Evolutionary conservation across 176 grass and related monocot species (phyloP).

Genomic region (Juncus effusus): DNA sequence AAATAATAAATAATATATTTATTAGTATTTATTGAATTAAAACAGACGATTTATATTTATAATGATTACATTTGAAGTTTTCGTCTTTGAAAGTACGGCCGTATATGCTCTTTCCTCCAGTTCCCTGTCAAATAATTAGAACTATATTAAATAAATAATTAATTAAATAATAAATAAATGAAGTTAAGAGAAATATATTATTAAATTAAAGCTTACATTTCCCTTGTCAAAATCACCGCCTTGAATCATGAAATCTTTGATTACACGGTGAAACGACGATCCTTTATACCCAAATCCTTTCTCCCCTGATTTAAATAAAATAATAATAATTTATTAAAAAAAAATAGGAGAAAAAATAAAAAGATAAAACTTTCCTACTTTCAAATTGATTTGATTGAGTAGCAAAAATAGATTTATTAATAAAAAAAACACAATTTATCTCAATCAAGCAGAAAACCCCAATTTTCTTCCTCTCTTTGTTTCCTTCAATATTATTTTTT

Average conservation of each 20-base stretch:
- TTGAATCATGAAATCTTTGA: conserved; percentile 98
- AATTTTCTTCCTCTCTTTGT: no score
- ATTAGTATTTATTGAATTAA: neutral
- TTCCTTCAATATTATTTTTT: no score
- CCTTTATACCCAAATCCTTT: conserved; percentile 93
- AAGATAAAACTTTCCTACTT: neutral
- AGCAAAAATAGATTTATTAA: no score
- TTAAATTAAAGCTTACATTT: conserved; percentile 49
- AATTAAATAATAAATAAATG: neutral
- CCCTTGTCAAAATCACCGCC: conserved; percentile 97
- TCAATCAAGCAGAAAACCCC: no score
- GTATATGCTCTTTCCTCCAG: conserved; percentile 95
- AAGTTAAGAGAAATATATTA: neutral
- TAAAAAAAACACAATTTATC: no score
- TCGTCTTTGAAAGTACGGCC: conserved; percentile 89
- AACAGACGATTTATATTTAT: neutral
- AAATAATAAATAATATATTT: conserved; percentile 10
- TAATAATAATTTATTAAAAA: neutral
- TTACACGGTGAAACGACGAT: conserved; percentile 81
- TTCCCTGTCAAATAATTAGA: conserved; percentile 49
- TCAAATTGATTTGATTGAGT: neutral
- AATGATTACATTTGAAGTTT: conserved; percentile 76
- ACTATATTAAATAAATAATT: neutral
- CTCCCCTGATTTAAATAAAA: conserved; percentile 46
- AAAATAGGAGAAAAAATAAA: neutral